A percentile compares a stretch with the other conserved stretches of the same genome.
These are phyloP conservation scores for Jacaranda mimosifolia DNA, from an alignment of 257 asterid genomes.

Conservation along the genomic window DNA sequence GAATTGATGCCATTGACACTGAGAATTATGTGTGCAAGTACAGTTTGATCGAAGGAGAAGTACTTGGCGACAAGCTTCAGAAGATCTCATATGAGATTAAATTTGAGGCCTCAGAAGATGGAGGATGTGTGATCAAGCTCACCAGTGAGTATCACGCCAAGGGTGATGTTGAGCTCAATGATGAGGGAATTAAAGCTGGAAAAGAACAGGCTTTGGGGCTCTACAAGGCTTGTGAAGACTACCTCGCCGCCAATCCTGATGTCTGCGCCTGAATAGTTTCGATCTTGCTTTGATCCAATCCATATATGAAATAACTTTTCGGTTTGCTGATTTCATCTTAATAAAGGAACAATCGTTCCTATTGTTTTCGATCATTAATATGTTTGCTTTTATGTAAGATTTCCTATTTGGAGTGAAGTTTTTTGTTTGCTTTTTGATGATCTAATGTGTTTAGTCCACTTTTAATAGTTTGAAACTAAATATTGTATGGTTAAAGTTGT, in stretches of 20 bases:
- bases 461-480: too few species aligned
- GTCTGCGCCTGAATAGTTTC: constrained; percentile 16
- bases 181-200: constrained; percentile 10
- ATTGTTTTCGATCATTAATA: neutral
- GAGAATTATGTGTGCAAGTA: neutral
- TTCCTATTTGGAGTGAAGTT: neutral
- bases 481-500: too few species aligned
- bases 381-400: neutral
- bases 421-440: neutral
- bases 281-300: too few species aligned
- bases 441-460: too few species aligned
- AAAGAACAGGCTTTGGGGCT: neutral
- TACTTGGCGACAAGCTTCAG: constrained; percentile 19
- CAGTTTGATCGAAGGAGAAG: constrained; percentile 35
- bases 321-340: neutral
- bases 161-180: constrained; percentile 11
- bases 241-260: constrained; percentile 30
- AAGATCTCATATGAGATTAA: neutral
- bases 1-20: neutral
- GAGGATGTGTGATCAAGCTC: constrained; percentile 30
- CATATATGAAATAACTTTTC: neutral
- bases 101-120: constrained; percentile 12
- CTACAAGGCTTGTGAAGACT: constrained; percentile 29
- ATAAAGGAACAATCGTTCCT: neutral
- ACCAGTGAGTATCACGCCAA: constrained; percentile 26